Conservation (phyloP, 2,329 filamentous ascomycete genomes). For the Huntiella bhutanensis region DNA sequence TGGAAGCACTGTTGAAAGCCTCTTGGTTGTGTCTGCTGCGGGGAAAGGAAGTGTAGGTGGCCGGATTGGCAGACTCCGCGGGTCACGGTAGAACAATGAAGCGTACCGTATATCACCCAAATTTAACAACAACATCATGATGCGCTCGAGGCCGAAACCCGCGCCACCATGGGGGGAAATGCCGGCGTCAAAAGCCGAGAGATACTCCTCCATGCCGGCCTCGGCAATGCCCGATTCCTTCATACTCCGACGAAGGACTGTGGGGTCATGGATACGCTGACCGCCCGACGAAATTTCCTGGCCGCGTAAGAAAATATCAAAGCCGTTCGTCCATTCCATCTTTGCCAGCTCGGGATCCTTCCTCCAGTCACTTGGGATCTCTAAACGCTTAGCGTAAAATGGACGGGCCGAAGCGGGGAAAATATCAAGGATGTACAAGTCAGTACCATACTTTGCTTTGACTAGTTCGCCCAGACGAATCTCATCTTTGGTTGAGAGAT, state of each 20-base stretch:
- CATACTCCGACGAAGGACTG: conserved; percentile 62
- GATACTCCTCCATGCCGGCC: conserved; percentile 74
- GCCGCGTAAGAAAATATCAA: conserved; percentile 84
- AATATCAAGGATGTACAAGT: conserved; percentile 89
- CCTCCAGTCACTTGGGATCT: neutral
- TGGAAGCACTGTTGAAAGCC: conserved; percentile 39
- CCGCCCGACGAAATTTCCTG: conserved; percentile 87
- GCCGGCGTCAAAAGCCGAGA: conserved; percentile 73
- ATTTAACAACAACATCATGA: conserved; percentile 69
- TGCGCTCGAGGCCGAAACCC: conserved; percentile 75
- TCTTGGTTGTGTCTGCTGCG: conserved; percentile 55
- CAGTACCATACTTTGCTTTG: conserved; percentile 69
- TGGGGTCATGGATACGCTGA: conserved; percentile 73
- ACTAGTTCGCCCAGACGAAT: conserved; percentile 69
- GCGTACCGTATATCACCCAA: conserved; percentile 80
- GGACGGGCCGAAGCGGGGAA: conserved; percentile 71
- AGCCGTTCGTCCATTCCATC: conserved; percentile 53
- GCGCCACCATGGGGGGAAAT: conserved; percentile 79
- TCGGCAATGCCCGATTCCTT: conserved; percentile 53
- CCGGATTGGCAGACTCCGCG: conserved; percentile 61
- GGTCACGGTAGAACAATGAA: conserved; percentile 73
- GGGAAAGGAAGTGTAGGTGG: conserved; percentile 57
- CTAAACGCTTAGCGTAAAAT: conserved; percentile 78
- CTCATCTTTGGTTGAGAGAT: conserved; percentile 70
- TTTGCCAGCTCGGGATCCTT: conserved; percentile 38